Conservation (phyloP, 345 rosid genomes). For the Anacardium occidentale region DNA sequence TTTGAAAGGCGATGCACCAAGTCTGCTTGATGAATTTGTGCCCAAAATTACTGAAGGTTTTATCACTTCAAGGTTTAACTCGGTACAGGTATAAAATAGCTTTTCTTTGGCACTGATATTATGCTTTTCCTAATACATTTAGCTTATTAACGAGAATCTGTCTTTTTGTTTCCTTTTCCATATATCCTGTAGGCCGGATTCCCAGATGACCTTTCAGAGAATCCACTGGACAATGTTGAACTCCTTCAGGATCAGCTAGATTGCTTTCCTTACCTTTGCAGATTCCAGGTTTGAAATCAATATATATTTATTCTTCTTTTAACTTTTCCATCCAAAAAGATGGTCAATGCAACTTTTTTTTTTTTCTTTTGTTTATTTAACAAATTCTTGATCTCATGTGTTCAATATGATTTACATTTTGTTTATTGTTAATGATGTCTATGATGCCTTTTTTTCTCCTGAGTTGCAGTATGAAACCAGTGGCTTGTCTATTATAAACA, state of each 20-base stretch:
- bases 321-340: constrained; percentile 1
- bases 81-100: constrained; percentile 69
- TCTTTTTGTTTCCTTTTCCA: constrained; percentile 13
- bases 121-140: not conserved
- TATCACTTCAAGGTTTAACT: constrained; percentile 89
- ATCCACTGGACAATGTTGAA: constrained; percentile 95
- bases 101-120: constrained; percentile 7
- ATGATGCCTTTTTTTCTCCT: constrained; percentile 5
- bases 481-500: constrained; percentile 75
- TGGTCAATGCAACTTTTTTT: not conserved
- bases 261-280: constrained; percentile 94
- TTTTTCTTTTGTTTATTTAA: not conserved
- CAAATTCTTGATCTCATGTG: constrained; percentile 9
- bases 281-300: constrained; percentile 76
- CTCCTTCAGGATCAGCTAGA: constrained; percentile 99
- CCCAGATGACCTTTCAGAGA: constrained; percentile 76
- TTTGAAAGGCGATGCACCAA: constrained; percentile 94
- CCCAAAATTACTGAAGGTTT: constrained; percentile 98
- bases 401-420: not conserved
- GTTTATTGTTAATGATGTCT: constrained; percentile 4
- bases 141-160: not conserved
- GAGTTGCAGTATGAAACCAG: constrained; percentile 83
- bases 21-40: constrained; percentile 95
- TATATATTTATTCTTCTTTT: constrained; percentile 6
- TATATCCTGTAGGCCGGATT: constrained; percentile 59